Evolutionary conservation across 2,329 filamentous ascomycete species (phyloP).

Genomic region (Talaromyces sp.): DNA sequence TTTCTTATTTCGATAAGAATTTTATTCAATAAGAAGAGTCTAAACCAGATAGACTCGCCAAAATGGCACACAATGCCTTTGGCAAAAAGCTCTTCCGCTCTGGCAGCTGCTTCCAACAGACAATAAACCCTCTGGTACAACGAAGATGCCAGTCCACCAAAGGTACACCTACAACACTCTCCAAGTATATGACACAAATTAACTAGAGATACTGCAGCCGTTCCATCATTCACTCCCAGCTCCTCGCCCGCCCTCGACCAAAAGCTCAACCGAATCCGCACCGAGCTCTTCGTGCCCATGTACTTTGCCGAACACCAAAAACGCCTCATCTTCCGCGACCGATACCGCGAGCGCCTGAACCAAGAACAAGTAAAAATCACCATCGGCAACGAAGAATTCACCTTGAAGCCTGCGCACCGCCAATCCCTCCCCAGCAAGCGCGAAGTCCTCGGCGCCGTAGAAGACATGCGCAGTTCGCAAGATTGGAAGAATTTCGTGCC

Average conservation of each 20-base stretch:
- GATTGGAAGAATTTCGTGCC: conserved; percentile 43
- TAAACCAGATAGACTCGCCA: background rate
- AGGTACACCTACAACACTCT: conserved; percentile 23
- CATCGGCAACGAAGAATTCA: conserved; percentile 39
- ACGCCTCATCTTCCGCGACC: conserved; percentile 39
- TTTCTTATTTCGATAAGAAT: too few relatives aligned
- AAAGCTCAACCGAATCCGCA: conserved; percentile 40
- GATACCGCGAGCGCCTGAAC: conserved; percentile 33
- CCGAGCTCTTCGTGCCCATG: conserved; percentile 45
- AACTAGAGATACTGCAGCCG: conserved; percentile 21
- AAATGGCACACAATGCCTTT: conserved; percentile 41
- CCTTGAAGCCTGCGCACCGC: conserved; percentile 36
- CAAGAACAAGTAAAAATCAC: conserved; percentile 42
- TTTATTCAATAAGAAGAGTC: too few relatives aligned
- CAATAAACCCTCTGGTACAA: conserved; percentile 31
- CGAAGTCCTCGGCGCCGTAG: conserved; percentile 31
- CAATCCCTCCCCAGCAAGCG: conserved; percentile 33
- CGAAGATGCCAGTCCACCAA: conserved; percentile 32
- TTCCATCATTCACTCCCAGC: conserved; percentile 41
- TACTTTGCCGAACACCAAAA: conserved; percentile 37
- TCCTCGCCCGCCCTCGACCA: conserved; percentile 41
- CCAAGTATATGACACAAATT: background rate
- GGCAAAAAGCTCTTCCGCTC: conserved; percentile 39
- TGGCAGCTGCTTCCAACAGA: conserved; percentile 34
- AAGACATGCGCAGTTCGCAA: conserved; percentile 36